phyloP scores from a whole-genome alignment of 1,284 basidiomycete genomes.

The Malassezia sympodialis region DNA sequence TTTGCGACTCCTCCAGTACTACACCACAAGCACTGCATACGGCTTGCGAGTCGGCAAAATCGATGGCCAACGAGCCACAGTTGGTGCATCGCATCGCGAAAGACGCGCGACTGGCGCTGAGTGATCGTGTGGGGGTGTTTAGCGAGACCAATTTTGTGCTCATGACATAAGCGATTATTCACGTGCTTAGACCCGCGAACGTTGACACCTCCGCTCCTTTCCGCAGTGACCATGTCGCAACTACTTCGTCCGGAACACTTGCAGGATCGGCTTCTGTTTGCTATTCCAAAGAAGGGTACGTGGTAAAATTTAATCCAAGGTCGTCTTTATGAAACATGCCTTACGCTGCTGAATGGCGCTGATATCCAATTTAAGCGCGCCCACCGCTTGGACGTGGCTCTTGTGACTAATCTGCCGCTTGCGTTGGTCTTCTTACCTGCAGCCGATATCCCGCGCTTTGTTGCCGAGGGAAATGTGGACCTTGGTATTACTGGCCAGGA shows the following conservation, averaged over 20 bases:
- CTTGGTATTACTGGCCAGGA: conserved; percentile 88
- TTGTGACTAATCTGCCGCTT: conserved; percentile 84
- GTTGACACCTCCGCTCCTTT: background rate
- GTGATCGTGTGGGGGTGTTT: background rate
- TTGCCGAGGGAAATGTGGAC: conserved; percentile 92
- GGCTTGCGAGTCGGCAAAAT: conserved; percentile 34
- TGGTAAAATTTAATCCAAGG: conserved; percentile 8
- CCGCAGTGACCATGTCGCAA: conserved; percentile 29
- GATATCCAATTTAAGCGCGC: conserved; percentile 91
- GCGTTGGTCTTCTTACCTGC: conserved; percentile 97
- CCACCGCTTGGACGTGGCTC: conserved; percentile 78
- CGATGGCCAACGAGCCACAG: conserved; percentile 35
- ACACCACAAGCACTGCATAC: conserved; percentile 45
- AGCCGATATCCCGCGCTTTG: conserved; percentile 93
- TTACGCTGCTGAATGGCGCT: conserved; percentile 68
- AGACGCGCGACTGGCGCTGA: background rate
- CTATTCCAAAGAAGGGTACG: conserved; percentile 92
- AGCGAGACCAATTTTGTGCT: background rate
- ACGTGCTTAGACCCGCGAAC: background rate
- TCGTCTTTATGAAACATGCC: conserved; percentile 81
- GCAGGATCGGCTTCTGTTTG: conserved; percentile 72
- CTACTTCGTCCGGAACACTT: conserved; percentile 39
- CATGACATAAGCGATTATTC: background rate
- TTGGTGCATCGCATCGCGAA: conserved; percentile 34
- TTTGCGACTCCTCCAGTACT: conserved; percentile 85